Evolutionary conservation across 2,329 filamentous ascomycete genomes (phyloP).

Genomic region (Harringtonia aguacate): DNA sequence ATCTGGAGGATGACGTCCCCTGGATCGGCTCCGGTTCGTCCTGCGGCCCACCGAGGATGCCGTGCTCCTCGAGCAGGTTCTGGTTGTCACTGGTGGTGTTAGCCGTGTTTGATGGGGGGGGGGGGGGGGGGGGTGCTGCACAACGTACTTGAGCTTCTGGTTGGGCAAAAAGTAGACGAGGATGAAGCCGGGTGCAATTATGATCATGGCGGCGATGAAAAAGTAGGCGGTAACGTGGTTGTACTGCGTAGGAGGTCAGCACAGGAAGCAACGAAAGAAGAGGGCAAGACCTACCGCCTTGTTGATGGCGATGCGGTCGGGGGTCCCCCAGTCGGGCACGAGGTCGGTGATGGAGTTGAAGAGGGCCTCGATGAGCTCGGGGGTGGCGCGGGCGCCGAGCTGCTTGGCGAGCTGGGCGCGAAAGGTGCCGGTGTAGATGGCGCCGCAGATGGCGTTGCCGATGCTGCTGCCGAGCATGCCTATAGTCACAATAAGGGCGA

Average conservation of each 20-base stretch:
- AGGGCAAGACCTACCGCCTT: slow-evolving; percentile 5
- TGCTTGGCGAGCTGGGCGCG: background rate
- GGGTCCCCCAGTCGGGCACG: slow-evolving; percentile 5
- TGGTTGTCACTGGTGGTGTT: background rate
- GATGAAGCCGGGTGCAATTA: background rate
- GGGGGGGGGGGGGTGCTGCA: no score
- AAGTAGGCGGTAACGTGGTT: background rate
- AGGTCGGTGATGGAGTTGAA: slow-evolving; percentile 7
- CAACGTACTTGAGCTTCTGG: slow-evolving; percentile 1
- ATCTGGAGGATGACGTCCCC: no score
- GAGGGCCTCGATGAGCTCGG: slow-evolving; percentile 4
- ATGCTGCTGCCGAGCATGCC: slow-evolving; percentile 5
- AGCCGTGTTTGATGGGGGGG: background rate
- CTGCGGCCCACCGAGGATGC: background rate
- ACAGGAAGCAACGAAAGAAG: no score
- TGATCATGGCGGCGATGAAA: slow-evolving; percentile 1
- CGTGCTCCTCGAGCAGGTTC: background rate
- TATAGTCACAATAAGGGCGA: slow-evolving; percentile 5
- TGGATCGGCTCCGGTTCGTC: no score
- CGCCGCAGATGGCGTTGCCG: slow-evolving; percentile 8
- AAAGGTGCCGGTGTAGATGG: slow-evolving; percentile 9
- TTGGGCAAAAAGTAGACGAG: background rate
- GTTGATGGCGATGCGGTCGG: slow-evolving; percentile 5
- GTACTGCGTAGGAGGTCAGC: background rate
- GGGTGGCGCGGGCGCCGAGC: slow-evolving; percentile 5